These are phyloP conservation scores for Austroboletus rostrupii DNA, from an alignment of 1,284 basidiomycete species.

Conservation along the genomic window DNA sequence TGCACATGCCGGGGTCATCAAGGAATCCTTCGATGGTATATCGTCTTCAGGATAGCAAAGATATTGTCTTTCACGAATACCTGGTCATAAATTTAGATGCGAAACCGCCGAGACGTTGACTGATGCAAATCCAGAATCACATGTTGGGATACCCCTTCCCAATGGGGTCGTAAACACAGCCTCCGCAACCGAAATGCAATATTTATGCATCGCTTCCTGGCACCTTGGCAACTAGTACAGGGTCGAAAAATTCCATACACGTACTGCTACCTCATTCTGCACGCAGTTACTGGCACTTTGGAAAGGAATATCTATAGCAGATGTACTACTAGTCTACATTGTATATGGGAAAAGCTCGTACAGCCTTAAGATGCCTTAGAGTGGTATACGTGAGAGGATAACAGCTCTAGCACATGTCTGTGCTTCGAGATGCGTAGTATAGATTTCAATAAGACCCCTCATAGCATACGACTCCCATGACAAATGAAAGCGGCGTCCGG, in stretches of 20 bases:
- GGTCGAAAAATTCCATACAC: slow-evolving; percentile 16
- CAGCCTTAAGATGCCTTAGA: slow-evolving; percentile 34
- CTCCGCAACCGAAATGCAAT: slow-evolving; percentile 56
- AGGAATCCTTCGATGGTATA: slow-evolving; percentile 50
- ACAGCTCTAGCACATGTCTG: slow-evolving; percentile 46
- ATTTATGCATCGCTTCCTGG: slow-evolving; percentile 41
- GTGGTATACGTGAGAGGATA: slow-evolving; percentile 59
- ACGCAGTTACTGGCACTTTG: slow-evolving; percentile 56
- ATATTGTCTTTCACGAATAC: slow-evolving; percentile 37
- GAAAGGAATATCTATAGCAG: slow-evolving; percentile 52
- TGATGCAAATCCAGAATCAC: too few species aligned
- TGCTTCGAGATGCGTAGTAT: neutral
- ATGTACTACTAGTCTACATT: slow-evolving; percentile 58
- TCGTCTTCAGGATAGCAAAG: slow-evolving; percentile 56
- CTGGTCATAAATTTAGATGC: slow-evolving; percentile 1
- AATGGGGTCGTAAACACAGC: too few species aligned
- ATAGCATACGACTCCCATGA: slow-evolving; percentile 70
- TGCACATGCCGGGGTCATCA: slow-evolving; percentile 51
- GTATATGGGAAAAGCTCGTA: slow-evolving; percentile 62
- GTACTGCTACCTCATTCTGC: slow-evolving; percentile 55
- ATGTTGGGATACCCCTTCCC: too few species aligned
- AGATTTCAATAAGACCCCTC: slow-evolving; percentile 15
- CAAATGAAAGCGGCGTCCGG: slow-evolving; percentile 62
- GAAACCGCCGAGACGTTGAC: slow-evolving; percentile 63
- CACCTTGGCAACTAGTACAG: slow-evolving; percentile 50